A percentile compares a stretch with the other conserved stretches of the same genome.
These are phyloP conservation scores for Brasilioporus rufonigricans DNA, from an alignment of 768 basidiomycete genomes.

Conservation along the genomic window DNA sequence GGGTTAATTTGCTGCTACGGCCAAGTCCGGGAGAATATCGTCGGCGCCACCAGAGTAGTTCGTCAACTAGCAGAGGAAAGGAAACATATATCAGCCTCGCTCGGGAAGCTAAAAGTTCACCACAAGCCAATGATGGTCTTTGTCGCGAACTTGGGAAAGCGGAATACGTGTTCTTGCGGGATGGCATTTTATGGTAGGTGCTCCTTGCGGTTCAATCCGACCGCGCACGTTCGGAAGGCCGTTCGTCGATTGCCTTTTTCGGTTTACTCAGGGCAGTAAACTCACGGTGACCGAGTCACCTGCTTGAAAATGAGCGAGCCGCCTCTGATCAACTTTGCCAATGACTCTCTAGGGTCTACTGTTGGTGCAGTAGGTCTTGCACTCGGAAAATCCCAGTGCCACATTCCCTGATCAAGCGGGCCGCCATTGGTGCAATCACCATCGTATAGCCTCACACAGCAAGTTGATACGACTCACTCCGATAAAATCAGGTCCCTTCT, in stretches of 20 bases:
- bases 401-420: not conserved
- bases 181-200: no score
- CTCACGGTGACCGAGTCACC: not conserved
- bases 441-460: slow-evolving; percentile 19
- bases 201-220: no score
- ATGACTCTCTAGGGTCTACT: not conserved
- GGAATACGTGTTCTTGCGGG: no score
- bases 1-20: no score
- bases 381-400: not conserved
- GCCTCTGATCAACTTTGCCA: not conserved
- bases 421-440: not conserved
- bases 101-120: no score
- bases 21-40: no score
- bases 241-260: slow-evolving; percentile 8
- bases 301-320: not conserved
- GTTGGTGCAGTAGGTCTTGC: not conserved
- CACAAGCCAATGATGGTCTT: no score
- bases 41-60: no score
- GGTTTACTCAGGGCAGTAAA: slow-evolving; percentile 2
- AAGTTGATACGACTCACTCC: slow-evolving; percentile 16
- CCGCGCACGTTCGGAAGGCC: not conserved
- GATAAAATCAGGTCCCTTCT: slow-evolving; percentile 7
- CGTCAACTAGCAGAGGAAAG: no score
- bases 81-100: no score
- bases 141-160: no score